Evolutionary conservation across 495 filamentous ascomycete genomes (phyloP).

Genomic region (Xylaria longipes): DNA sequence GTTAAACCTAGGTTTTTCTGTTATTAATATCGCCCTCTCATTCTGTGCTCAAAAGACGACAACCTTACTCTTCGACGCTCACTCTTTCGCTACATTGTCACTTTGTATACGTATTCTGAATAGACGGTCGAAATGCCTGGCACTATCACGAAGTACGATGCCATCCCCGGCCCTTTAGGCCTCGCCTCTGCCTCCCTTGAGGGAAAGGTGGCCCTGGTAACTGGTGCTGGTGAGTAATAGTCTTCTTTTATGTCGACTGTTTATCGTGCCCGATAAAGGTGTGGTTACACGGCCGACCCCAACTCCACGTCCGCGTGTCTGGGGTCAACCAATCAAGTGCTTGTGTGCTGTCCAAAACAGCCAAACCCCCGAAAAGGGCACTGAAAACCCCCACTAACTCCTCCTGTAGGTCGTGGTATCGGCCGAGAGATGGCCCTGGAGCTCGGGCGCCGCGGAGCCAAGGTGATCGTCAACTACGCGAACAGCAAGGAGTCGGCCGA

Average conservation of each 20-base stretch:
- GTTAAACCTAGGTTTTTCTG: background rate
- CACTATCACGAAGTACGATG: conserved; percentile 48
- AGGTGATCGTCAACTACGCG: conserved; percentile 80
- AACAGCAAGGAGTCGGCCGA: conserved; percentile 66
- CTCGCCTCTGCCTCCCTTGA: conserved; percentile 54
- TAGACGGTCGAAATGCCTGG: conserved; percentile 47
- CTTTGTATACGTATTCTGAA: conserved; percentile 16
- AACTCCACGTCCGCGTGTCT: conserved; percentile 21
- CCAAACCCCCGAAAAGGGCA: conserved; percentile 13
- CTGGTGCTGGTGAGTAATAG: conserved; percentile 50
- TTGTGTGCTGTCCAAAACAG: conserved; percentile 5
- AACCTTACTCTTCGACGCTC: background rate
- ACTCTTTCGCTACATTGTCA: background rate
- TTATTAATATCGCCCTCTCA: background rate
- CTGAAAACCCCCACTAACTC: conserved; percentile 22
- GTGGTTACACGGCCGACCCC: conserved; percentile 24
- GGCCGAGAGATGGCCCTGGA: conserved; percentile 78
- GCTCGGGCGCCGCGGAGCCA: conserved; percentile 73
- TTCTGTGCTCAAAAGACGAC: background rate
- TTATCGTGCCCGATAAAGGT: background rate
- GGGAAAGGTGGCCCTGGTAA: conserved; percentile 60
- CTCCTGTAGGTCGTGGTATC: conserved; percentile 66
- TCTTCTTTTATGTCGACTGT: background rate
- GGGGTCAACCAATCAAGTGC: conserved; percentile 11
- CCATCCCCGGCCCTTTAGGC: conserved; percentile 57